Percentiles rank a stretch among this genome's conserved stretches.
phyloP scores from a whole-genome alignment of 75 land plant species.

The Chamaecyparis obtusa region DNA sequence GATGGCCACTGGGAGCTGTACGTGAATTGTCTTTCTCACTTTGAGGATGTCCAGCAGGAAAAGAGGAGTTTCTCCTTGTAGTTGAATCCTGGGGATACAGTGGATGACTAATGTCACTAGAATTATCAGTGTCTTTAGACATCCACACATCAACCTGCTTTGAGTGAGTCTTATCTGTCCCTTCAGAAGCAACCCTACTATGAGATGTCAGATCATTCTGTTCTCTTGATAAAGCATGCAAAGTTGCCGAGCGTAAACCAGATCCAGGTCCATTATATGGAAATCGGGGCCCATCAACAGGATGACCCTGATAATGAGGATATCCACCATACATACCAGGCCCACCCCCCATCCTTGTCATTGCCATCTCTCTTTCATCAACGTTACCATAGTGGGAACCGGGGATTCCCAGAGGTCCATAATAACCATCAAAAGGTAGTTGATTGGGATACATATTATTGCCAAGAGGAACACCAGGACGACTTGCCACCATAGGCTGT shows the following conservation, averaged over 20 bases:
- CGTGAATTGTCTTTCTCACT: conserved; percentile 14
- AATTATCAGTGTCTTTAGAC: conserved; percentile 12
- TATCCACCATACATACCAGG: conserved; percentile 38
- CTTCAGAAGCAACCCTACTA: conserved; percentile 23
- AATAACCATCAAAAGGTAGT: conserved; percentile 62
- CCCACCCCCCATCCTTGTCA: conserved; percentile 43
- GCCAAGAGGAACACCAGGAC: conserved; percentile 47
- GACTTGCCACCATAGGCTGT: conserved; percentile 40
- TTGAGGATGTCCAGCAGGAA: neutral
- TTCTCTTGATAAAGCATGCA: conserved; percentile 10
- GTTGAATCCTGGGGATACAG: neutral
- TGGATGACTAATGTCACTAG: neutral
- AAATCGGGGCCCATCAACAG: conserved; percentile 23
- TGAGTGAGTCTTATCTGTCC: conserved; percentile 30
- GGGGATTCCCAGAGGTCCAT: conserved; percentile 55
- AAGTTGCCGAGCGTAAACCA: conserved; percentile 14
- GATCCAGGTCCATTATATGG: conserved; percentile 23
- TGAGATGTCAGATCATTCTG: conserved; percentile 12
- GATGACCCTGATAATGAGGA: conserved; percentile 36
- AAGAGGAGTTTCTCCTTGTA: conserved; percentile 2
- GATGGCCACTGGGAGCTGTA: conserved; percentile 20
- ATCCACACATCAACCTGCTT: conserved; percentile 32
- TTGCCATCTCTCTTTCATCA: conserved; percentile 50
- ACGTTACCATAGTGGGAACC: conserved; percentile 16
- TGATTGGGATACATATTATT: conserved; percentile 63